These are phyloP conservation scores for Melaleuca alternifolia DNA, from an alignment of 345 rosid species.

Conservation along the genomic window DNA sequence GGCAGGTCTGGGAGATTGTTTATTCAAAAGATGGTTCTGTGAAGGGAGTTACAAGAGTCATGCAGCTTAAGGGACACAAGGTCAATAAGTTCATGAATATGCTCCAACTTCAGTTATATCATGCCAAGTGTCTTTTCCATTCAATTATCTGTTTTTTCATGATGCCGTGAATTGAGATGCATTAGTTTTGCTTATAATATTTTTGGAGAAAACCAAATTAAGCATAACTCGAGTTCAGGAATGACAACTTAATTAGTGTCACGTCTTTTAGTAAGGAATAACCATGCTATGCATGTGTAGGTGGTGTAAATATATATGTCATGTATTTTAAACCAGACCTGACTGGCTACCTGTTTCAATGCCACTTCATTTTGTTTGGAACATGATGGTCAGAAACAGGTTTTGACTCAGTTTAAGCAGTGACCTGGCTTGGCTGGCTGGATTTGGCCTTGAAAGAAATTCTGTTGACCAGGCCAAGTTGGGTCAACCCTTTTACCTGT, in stretches of 20 bases:
- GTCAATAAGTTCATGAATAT: conserved; percentile 8
- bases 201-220: neutral
- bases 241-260: neutral
- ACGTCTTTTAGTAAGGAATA: neutral
- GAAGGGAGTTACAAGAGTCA: conserved; percentile 72
- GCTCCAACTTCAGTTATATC: neutral
- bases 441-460: neutral
- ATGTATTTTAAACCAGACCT: neutral
- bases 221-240: neutral
- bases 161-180: neutral
- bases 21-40: conserved; percentile 94
- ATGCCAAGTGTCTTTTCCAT: neutral
- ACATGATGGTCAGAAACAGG: neutral
- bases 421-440: neutral
- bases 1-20: conserved; percentile 95
- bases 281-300: neutral
- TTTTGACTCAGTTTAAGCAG: neutral
- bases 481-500: neutral
- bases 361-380: neutral
- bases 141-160: neutral
- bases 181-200: neutral
- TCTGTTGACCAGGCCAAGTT: neutral
- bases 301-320: neutral
- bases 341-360: neutral
- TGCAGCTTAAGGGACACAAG: conserved; percentile 99